Base-by-base conservation (phyloP, 2,329 filamentous ascomycete species). In the Acarospora socialis region DNA sequence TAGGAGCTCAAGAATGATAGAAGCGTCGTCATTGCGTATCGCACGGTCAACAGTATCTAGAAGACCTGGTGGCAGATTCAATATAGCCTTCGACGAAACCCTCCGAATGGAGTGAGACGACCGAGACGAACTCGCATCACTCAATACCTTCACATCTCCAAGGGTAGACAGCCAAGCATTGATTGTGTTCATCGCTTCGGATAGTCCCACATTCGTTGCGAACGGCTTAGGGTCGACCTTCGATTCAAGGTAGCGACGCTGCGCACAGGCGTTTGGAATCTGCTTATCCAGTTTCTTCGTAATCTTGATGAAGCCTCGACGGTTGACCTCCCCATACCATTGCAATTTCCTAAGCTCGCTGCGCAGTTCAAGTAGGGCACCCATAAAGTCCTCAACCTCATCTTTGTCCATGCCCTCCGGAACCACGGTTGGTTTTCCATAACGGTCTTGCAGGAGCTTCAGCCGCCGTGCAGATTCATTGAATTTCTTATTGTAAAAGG, bases 271-370 rank as follows among this genome's bases (percentile, higher is more conserved):
- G 27, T 72, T 68, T 1, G 78, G 68, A 4, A 94, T 72, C 60
- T 92, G 94, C 61, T 98, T 98, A 59, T 98, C 90, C 27, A 94
- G 64, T 59, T 98, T 98, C 64, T 98, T 98, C 31, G 90, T 93
- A 55, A 98, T 98, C 61, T 98, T 98, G 54, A 92, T 73, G 49
- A 98, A 98, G 2, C 90, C 90, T 42, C 82, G 70, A 32, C 86
- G 73, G 55, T 98, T 98, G 48, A 95, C 87, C 58, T 95, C 87
- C 30, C 86, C 87, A 52, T 95, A 98, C 86, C 86, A 95, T 54
- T 92, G 81, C 32, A 98, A 64, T 48, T 95, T 95, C 37, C 90
- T 72, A 43, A 95, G 60, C 51, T 92, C 81, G 32, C 77, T 78
- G 35, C 90, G 73, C 38, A 95, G 66, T 56, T 98, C 90, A 19